Evolutionary conservation across 2,329 filamentous ascomycete genomes (phyloP).

Genomic region (Diplocarpon rosae): DNA sequence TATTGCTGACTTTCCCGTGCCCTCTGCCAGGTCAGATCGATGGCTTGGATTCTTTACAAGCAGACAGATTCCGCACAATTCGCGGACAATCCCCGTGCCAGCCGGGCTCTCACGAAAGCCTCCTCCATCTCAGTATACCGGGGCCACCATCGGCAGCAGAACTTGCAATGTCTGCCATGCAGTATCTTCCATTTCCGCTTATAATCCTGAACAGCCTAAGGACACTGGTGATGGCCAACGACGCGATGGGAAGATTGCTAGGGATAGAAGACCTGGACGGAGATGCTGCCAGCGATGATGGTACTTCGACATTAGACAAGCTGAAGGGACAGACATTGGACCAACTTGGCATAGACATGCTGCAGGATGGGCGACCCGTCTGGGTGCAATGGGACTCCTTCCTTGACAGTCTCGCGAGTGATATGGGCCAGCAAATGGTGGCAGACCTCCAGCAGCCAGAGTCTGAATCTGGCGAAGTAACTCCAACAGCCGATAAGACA

Average conservation of each 20-base stretch:
- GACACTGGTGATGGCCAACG: slow-evolving; percentile 62
- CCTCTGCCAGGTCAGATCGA: slow-evolving; percentile 20
- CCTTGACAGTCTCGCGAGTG: slow-evolving; percentile 38
- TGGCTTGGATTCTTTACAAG: slow-evolving; percentile 20
- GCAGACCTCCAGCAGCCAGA: background rate
- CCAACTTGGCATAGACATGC: slow-evolving; percentile 61
- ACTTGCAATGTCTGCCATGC: slow-evolving; percentile 56
- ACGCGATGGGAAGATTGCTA: slow-evolving; percentile 61
- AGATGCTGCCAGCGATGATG: slow-evolving; percentile 31
- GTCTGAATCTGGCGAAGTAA: slow-evolving; percentile 18
- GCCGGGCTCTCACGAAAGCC: slow-evolving; percentile 7
- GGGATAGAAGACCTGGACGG: slow-evolving; percentile 39
- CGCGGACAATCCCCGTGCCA: slow-evolving; percentile 14
- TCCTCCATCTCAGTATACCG: slow-evolving; percentile 31
- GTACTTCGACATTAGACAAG: slow-evolving; percentile 39
- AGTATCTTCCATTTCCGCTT: slow-evolving; percentile 63
- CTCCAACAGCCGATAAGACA: slow-evolving; percentile 28
- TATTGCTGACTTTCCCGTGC: no score
- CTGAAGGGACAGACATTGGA: slow-evolving; percentile 55
- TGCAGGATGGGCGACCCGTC: slow-evolving; percentile 53
- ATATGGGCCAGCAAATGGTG: slow-evolving; percentile 11
- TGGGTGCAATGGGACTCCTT: slow-evolving; percentile 51
- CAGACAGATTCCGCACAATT: slow-evolving; percentile 4
- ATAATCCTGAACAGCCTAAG: slow-evolving; percentile 58
- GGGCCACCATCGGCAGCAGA: slow-evolving; percentile 37